phyloP scores from a whole-genome alignment of 2,329 filamentous ascomycete genomes.

The Alternaria longipes region DNA sequence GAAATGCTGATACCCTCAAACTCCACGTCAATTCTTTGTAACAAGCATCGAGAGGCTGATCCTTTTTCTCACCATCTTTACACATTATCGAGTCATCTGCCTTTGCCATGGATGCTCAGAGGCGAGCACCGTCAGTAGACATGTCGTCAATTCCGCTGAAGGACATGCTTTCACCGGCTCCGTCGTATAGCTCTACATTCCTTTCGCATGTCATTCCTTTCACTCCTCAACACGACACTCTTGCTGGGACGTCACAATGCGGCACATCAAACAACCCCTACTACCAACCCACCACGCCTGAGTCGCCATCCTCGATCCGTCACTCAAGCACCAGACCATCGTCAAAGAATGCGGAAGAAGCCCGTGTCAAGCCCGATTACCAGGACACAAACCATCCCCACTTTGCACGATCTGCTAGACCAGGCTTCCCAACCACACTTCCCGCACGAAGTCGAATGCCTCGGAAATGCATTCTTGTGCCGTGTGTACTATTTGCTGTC shows the following conservation, averaged over 20 bases:
- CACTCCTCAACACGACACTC: slow-evolving; percentile 3
- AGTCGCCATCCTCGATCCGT: neutral
- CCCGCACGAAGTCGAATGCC: slow-evolving; percentile 13
- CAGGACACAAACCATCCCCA: slow-evolving; percentile 19
- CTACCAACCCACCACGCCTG: slow-evolving; percentile 2
- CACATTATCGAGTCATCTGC: neutral
- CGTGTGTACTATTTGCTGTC: slow-evolving; percentile 36
- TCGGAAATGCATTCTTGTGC: slow-evolving; percentile 24
- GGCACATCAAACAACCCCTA: slow-evolving; percentile 4
- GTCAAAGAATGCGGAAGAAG: neutral
- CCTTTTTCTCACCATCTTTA: neutral
- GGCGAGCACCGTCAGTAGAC: slow-evolving; percentile 23
- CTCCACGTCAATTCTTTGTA: neutral
- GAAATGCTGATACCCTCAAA: neutral
- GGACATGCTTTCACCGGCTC: slow-evolving; percentile 29
- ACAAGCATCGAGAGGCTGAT: neutral
- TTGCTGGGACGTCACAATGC: neutral
- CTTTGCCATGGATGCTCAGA: slow-evolving; percentile 18
- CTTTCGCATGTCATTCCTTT: slow-evolving; percentile 2
- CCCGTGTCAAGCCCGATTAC: slow-evolving; percentile 17
- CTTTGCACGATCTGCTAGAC: slow-evolving; percentile 9
- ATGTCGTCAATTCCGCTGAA: slow-evolving; percentile 23
- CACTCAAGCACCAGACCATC: neutral
- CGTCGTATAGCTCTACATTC: slow-evolving; percentile 34
- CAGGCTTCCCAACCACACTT: slow-evolving; percentile 5